A percentile compares a stretch with the other conserved stretches of the same genome.
Conservation (phyloP, 768 basidiomycete species). For the Lentinula sp. region DNA sequence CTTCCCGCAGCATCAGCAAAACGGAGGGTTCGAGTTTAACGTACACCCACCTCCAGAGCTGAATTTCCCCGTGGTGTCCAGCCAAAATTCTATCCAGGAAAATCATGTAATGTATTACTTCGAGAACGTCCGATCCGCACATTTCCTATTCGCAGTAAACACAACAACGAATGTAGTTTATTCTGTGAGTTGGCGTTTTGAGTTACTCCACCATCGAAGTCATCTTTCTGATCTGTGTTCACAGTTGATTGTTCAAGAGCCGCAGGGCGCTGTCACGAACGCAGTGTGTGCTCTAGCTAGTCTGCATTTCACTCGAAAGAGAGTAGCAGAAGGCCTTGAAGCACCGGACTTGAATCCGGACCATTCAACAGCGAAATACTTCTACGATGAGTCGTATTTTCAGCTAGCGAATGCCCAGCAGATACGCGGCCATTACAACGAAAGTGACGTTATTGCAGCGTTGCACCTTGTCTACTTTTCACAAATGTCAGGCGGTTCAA, state of each 20-base stretch:
- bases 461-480: constrained; percentile 73
- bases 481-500: constrained; percentile 59
- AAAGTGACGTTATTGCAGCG: constrained; percentile 72
- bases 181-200: constrained; percentile 37
- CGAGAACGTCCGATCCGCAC: constrained; percentile 58
- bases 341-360: constrained; percentile 46
- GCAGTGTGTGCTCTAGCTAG: constrained; percentile 73
- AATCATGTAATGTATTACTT: constrained; percentile 73
- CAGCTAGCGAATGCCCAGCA: constrained; percentile 53
- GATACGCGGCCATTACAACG: constrained; percentile 47
- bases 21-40: constrained; percentile 25
- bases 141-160: constrained; percentile 61
- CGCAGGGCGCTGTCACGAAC: constrained; percentile 64
- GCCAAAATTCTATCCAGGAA: constrained; percentile 39
- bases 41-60: constrained; percentile 20
- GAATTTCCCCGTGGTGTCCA: constrained; percentile 20
- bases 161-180: constrained; percentile 59
- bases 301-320: constrained; percentile 59
- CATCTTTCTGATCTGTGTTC: not conserved
- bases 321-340: constrained; percentile 57
- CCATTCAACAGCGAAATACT: constrained; percentile 53
- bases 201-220: not conserved
- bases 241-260: constrained; percentile 49
- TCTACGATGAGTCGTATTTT: constrained; percentile 62
- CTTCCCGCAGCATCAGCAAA: constrained; percentile 19